A percentile compares a stretch with the other conserved stretches of the same genome.
Conservation (phyloP, 1,139 yeast genomes). For the Hyphopichia burtonii region DNA sequence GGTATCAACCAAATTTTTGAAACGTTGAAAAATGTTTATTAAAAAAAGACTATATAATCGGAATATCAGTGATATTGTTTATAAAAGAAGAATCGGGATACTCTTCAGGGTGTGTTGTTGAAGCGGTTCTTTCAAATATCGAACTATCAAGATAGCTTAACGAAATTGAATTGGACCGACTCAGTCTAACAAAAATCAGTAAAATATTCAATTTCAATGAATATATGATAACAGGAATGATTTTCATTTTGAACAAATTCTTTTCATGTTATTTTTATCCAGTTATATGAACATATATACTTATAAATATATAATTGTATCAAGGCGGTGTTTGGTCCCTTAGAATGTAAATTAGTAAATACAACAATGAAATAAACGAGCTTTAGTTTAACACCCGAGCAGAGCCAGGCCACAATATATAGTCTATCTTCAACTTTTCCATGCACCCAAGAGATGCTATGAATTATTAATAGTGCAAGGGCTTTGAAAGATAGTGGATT, state of each 20-base stretch:
- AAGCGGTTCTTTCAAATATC: conserved; percentile 29
- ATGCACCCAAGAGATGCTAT: background rate
- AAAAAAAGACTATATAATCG: background rate
- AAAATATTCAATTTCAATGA: conserved; percentile 38
- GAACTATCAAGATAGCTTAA: conserved; percentile 37
- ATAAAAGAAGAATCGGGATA: conserved; percentile 16
- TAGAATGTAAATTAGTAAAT: background rate
- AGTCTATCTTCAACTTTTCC: background rate
- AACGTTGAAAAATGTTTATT: background rate
- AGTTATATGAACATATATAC: no score
- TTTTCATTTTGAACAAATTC: conserved; percentile 23
- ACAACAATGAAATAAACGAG: background rate
- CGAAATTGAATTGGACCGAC: conserved; percentile 34
- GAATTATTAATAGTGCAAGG: no score
- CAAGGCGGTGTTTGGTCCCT: background rate
- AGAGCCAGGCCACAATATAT: background rate
- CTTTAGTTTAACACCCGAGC: background rate
- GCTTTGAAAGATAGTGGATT: no score
- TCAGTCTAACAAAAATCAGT: conserved; percentile 34
- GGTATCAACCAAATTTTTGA: conserved; percentile 14
- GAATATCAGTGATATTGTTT: conserved; percentile 23
- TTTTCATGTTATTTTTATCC: background rate
- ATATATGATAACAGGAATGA: conserved; percentile 33
- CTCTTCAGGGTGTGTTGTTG: conserved; percentile 21
- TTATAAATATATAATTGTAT: background rate